Conservation (phyloP, 2,329 filamentous ascomycete genomes). For the Drechslerella stenobrocha region DNA sequence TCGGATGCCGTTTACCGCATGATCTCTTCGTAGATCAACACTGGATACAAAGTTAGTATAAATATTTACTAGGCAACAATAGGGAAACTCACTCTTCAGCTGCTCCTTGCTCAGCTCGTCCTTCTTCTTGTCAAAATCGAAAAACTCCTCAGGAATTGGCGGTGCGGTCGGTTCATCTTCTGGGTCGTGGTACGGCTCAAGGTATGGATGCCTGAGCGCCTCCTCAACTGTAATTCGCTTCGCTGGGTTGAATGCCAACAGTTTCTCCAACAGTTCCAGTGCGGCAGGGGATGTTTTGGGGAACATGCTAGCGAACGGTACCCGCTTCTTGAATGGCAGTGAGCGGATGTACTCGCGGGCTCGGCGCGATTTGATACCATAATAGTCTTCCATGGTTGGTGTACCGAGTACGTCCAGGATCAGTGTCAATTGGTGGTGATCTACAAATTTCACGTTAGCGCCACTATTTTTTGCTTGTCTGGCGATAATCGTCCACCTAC, state of each 20-base stretch:
- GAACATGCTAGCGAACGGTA: slow-evolving; percentile 94
- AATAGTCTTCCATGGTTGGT: slow-evolving; percentile 99
- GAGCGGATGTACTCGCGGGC: slow-evolving; percentile 98
- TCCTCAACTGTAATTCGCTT: slow-evolving; percentile 99
- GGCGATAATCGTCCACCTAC: slow-evolving; percentile 66
- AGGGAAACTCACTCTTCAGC: slow-evolving; percentile 70
- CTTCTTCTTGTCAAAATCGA: slow-evolving; percentile 99
- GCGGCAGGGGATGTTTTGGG: slow-evolving; percentile 98
- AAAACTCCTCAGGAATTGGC: slow-evolving; percentile 97
- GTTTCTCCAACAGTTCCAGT: slow-evolving; percentile 88
- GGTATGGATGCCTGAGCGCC: slow-evolving; percentile 93
- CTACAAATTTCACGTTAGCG: slow-evolving; percentile 59
- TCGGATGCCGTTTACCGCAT: slow-evolving; percentile 62
- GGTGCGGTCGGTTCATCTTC: slow-evolving; percentile 97
- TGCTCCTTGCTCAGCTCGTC: slow-evolving; percentile 98
- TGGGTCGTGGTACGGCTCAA: slow-evolving; percentile 98
- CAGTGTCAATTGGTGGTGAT: slow-evolving; percentile 95
- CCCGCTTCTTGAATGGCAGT: slow-evolving; percentile 99
- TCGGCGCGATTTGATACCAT: slow-evolving; percentile 97
- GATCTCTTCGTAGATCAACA: slow-evolving; percentile 95
- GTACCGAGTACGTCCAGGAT: slow-evolving; percentile 97
- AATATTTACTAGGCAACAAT: background rate
- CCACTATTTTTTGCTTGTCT: background rate
- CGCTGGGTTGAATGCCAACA: slow-evolving; percentile 95
- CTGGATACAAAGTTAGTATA: slow-evolving; percentile 56